A percentile compares a stretch with the other conserved stretches of the same genome.
Conservation (phyloP, 108 stramenopile species). For the Schizochytrium sp. region DNA sequence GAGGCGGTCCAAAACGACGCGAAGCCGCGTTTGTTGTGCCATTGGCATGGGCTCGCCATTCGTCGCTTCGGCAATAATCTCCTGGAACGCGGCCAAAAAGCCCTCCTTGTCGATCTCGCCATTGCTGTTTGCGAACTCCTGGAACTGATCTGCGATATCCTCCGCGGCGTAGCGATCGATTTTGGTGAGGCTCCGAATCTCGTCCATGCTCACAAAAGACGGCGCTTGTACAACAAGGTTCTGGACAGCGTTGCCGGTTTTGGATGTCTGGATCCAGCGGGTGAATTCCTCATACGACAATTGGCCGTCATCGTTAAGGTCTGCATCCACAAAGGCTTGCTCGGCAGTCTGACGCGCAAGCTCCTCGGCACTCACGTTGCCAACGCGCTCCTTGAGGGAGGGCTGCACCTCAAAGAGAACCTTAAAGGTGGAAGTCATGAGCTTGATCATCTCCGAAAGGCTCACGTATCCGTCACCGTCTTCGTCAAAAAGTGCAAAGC, state of each 20-base stretch:
- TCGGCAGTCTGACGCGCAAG: not conserved
- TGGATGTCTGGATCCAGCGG: not conserved
- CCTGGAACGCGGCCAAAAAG: not conserved
- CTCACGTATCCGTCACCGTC: conserved; percentile 17
- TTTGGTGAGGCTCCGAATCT: not conserved
- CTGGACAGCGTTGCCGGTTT: not conserved
- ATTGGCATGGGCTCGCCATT: not conserved
- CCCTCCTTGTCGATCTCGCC: not conserved
- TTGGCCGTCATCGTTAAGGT: not conserved
- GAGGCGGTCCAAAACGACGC: not conserved
- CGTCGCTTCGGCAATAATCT: not conserved
- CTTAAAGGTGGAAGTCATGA: conserved; percentile 14
- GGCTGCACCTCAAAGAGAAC: not conserved
- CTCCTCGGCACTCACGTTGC: not conserved
- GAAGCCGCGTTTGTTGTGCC: not conserved
- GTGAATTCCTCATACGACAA: conserved; percentile 6
- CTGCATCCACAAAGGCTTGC: not conserved
- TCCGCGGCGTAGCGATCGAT: not conserved
- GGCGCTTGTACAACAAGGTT: not conserved
- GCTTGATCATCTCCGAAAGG: not conserved
- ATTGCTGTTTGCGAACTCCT: not conserved
- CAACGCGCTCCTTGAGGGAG: not conserved
- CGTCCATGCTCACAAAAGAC: not conserved
- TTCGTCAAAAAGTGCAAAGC: conserved; percentile 16
- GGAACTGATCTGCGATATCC: not conserved